Evolutionary conservation across 345 rosid species (phyloP), one percentile per base, ranked within the genome.

Genomic region (Corchorus olitorius): DNA sequence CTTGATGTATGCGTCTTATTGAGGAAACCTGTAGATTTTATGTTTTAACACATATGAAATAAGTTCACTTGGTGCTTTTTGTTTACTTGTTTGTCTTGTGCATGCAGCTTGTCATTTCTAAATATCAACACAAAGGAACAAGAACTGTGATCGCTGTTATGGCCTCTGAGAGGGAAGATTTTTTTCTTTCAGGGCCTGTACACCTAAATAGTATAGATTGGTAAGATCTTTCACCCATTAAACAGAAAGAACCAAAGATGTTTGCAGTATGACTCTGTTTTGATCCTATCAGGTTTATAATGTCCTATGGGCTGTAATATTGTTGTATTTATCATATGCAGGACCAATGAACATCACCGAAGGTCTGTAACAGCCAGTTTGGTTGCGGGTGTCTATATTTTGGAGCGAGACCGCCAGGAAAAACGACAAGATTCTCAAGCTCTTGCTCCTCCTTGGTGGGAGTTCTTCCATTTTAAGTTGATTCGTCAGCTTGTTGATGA

Each of bases 391-490:
- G 93, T 89, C 73, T 91, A 91, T 76, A 78, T 89, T 71, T 76
- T 90, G 27, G 98, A 94, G 82, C 88, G 91, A 70, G 99, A 97
- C 76, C 93, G 97, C 82, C 99, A 96, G 82, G 84, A 83, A 72
- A 86, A 89, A 72, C 93, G 96, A 22, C 77, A 83, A 63, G 95
- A 84, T 63, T 79, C 85, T 9, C 79, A 83, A 69, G 94, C 94
- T 68, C 77, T 92, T 12, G 97, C 94, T 77, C 86, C 92, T 43
- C 82, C 86, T 15, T 96, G 99, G 99, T 94, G 97, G 87, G 91
- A 88, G 82, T 91, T 89, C 82, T 92, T 92, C 70, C 83, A 89
- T 72, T 96, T 94, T 69, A 80, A 64, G 58, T 80, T 91, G 79
- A 77, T 86, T 66, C 87, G 83, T 43, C 81, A 82, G 63, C 95